These are phyloP conservation scores for Beta corolliflora DNA, from an alignment of 179 eudicot species.

Conservation along the genomic window DNA sequence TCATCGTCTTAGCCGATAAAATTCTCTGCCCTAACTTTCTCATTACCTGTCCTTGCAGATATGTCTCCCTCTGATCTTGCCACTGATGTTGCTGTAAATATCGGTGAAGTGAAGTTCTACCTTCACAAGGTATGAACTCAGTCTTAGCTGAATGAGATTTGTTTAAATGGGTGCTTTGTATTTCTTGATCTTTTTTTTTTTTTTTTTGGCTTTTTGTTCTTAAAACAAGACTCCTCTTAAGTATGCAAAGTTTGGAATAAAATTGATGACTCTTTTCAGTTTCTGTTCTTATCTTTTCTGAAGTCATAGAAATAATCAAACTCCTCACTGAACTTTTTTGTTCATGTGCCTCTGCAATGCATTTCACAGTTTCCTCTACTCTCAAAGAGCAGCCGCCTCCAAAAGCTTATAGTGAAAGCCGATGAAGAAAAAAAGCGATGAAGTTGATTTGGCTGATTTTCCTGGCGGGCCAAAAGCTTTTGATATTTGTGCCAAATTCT, in stretches of 20 bases:
- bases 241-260: background rate
- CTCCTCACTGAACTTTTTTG: background rate
- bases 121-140: conserved; percentile 68
- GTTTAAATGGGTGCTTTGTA: background rate
- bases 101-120: conserved; percentile 61
- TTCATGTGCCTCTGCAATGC: conserved; percentile 14
- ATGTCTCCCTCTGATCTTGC: conserved; percentile 70
- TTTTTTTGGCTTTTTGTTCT: background rate
- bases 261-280: background rate
- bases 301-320: background rate
- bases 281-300: no score
- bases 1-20: background rate
- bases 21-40: background rate
- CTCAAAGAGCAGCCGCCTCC: conserved; percentile 73
- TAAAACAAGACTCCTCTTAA: background rate
- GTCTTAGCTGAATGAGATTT: background rate
- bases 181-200: background rate
- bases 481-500: conserved; percentile 86
- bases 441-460: conserved; percentile 53
- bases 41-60: conserved; percentile 46
- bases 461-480: conserved; percentile 88
- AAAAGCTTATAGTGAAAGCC: conserved; percentile 58
- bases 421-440: conserved; percentile 56
- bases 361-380: conserved; percentile 71
- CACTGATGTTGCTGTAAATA: conserved; percentile 56